These are phyloP conservation scores for Arthromyces matolae DNA, from an alignment of 768 basidiomycete species.

Conservation along the genomic window DNA sequence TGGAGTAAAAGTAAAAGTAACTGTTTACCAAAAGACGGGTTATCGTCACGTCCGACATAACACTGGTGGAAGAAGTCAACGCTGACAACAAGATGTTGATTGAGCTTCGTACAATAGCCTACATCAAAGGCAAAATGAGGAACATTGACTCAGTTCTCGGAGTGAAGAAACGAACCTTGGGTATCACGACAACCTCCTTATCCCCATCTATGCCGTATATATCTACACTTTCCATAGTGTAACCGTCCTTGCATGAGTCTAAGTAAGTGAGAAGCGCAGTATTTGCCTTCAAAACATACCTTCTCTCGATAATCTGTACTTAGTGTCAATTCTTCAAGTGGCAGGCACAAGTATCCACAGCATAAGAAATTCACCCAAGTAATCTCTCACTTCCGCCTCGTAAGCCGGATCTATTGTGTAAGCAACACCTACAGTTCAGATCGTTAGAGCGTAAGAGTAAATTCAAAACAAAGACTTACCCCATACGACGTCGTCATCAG, in stretches of 20 bases:
- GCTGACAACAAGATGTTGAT: background rate
- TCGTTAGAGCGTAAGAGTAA: background rate
- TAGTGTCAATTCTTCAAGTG: background rate
- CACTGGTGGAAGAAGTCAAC: slow-evolving; percentile 40
- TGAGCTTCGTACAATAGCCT: slow-evolving; percentile 48
- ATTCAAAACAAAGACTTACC: slow-evolving; percentile 37
- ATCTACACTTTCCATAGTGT: slow-evolving; percentile 77
- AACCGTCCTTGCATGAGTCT: slow-evolving; percentile 69
- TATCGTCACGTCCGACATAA: slow-evolving; percentile 84
- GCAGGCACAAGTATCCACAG: background rate
- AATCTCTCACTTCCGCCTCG: slow-evolving; percentile 73
- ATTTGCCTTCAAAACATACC: slow-evolving; percentile 34
- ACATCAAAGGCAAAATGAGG: slow-evolving; percentile 8
- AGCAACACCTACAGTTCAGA: slow-evolving; percentile 58
- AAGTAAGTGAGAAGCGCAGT: background rate
- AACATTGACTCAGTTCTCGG: background rate
- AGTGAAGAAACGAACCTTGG: slow-evolving; percentile 37
- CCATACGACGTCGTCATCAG: slow-evolving; percentile 81
- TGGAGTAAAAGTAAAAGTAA: background rate
- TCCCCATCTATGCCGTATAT: slow-evolving; percentile 60
- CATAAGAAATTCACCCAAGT: slow-evolving; percentile 57
- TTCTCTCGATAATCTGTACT: slow-evolving; percentile 80
- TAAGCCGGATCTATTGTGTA: slow-evolving; percentile 82
- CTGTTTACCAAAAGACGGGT: slow-evolving; percentile 82
- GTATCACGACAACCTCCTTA: slow-evolving; percentile 51